Evolutionary conservation across 352 stramenopile species (phyloP).

Genomic region (Globisporangium parvum): DNA sequence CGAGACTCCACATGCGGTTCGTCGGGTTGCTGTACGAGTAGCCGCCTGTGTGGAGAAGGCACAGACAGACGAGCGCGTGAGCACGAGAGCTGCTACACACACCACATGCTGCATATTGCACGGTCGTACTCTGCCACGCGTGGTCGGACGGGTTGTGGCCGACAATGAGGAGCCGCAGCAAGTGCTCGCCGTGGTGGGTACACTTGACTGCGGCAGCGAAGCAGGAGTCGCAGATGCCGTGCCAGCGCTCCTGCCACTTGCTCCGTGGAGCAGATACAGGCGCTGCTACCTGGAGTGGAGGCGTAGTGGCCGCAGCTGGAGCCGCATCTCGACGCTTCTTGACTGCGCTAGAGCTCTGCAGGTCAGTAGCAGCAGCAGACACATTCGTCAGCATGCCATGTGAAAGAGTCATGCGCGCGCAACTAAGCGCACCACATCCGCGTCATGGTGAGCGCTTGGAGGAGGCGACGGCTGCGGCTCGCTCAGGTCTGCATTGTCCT

Average conservation of each 20-base stretch:
- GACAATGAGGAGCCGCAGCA: conserved; percentile 78
- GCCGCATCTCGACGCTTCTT: conserved; percentile 1
- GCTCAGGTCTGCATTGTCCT: conserved; percentile 3
- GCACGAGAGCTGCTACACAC: not conserved
- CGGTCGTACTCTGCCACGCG: conserved; percentile 65
- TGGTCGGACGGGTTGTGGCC: conserved; percentile 88
- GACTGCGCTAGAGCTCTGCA: not conserved
- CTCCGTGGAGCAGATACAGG: not conserved
- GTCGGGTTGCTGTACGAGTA: conserved; percentile 64
- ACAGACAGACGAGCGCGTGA: not conserved
- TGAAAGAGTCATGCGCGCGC: not conserved
- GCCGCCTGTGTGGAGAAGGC: not conserved
- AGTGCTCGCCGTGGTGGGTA: conserved; percentile 49
- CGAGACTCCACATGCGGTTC: conserved; percentile 86
- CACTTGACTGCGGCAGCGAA: conserved; percentile 49
- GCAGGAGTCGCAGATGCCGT: conserved; percentile 65
- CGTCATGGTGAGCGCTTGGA: not conserved
- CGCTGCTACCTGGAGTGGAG: not conserved
- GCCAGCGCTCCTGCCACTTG: conserved; percentile 84
- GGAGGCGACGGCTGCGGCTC: not conserved
- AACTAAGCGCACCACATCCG: not conserved
- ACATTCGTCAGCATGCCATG: not conserved
- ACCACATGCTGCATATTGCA: conserved; percentile 59
- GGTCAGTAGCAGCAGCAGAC: not conserved
- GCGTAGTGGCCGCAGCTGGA: not conserved